These are phyloP conservation scores for Parathielavia appendiculata DNA, from an alignment of 495 filamentous ascomycete species.

Conservation along the genomic window DNA sequence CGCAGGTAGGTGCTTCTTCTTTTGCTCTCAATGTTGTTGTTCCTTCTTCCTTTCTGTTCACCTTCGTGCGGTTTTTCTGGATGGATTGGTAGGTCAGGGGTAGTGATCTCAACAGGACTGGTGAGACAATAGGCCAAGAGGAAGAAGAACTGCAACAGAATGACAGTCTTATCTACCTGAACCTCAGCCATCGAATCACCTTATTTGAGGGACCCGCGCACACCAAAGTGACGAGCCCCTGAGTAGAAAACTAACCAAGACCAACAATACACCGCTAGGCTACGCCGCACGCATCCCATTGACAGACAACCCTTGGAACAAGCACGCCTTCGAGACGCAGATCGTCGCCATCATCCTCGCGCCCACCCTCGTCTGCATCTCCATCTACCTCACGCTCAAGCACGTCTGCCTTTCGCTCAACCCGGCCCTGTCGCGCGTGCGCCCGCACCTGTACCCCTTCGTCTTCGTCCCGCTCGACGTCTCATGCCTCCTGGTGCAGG, in stretches of 20 bases:
- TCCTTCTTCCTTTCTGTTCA: too few relatives aligned
- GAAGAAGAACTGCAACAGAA: background rate
- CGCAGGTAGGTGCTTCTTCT: slow-evolving; percentile 30
- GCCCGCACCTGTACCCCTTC: slow-evolving; percentile 56
- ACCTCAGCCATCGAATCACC: too few relatives aligned
- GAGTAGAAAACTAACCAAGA: background rate
- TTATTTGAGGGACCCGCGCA: too few relatives aligned
- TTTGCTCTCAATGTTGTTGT: too few relatives aligned
- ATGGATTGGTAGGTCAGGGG: background rate
- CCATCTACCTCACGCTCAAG: slow-evolving; percentile 64
- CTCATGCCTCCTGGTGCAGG: slow-evolving; percentile 59
- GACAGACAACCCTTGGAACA: slow-evolving; percentile 56
- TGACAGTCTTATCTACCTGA: too few relatives aligned
- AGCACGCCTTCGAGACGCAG: slow-evolving; percentile 57
- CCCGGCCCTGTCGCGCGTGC: slow-evolving; percentile 49
- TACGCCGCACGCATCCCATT: slow-evolving; percentile 59
- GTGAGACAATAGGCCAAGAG: background rate
- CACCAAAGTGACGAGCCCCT: too few relatives aligned
- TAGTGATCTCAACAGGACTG: background rate
- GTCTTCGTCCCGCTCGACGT: slow-evolving; percentile 63
- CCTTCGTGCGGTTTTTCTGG: background rate
- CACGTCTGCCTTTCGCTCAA: slow-evolving; percentile 55
- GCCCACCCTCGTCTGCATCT: slow-evolving; percentile 60
- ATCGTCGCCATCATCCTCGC: slow-evolving; percentile 63
- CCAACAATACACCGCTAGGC: slow-evolving; percentile 33